A percentile compares a stretch with the other conserved stretches of the same genome.
Evolutionary conservation across 116 monocot genomes (phyloP).

Genomic region (Posidonia oceanica): DNA sequence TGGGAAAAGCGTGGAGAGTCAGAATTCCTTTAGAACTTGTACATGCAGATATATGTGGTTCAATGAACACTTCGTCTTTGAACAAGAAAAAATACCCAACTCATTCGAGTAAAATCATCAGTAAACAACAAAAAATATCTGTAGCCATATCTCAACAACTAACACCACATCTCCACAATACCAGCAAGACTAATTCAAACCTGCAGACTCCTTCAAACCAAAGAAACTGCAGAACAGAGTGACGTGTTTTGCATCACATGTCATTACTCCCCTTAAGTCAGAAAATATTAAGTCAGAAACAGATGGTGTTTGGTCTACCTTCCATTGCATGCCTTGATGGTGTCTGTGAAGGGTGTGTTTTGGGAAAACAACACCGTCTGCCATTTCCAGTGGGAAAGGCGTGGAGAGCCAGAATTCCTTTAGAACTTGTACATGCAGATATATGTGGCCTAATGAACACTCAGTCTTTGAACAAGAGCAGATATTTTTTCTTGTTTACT

Average conservation of each 20-base stretch:
- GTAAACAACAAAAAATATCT: too few species aligned
- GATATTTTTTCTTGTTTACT: constrained; percentile 18
- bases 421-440: constrained; percentile 16
- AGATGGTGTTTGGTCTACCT: constrained; percentile 13
- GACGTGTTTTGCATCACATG: too few species aligned
- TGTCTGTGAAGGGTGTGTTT: constrained; percentile 13
- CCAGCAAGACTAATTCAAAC: too few species aligned
- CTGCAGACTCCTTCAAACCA: too few species aligned
- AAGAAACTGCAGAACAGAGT: too few species aligned
- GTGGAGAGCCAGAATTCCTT: constrained; percentile 8
- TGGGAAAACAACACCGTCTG: constrained; percentile 14
- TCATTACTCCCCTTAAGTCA: too few species aligned
- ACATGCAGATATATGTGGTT: constrained; percentile 15
- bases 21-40: constrained; percentile 11
- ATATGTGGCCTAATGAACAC: constrained; percentile 11
- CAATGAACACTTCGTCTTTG: constrained; percentile 1
- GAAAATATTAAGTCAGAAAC: constrained; percentile 10
- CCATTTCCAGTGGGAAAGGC: constrained; percentile 7
- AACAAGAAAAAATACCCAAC: too few species aligned
- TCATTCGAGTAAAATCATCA: too few species aligned
- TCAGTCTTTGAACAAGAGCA: constrained; percentile 6
- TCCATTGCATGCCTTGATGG: background rate
- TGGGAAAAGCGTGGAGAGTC: constrained; percentile 7
- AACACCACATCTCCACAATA: too few species aligned
- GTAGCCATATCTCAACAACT: too few species aligned